A percentile compares a stretch with the other conserved stretches of the same genome.
phyloP scores from a whole-genome alignment of 768 basidiomycete species.

The Pulveroboletus ravenelii region DNA sequence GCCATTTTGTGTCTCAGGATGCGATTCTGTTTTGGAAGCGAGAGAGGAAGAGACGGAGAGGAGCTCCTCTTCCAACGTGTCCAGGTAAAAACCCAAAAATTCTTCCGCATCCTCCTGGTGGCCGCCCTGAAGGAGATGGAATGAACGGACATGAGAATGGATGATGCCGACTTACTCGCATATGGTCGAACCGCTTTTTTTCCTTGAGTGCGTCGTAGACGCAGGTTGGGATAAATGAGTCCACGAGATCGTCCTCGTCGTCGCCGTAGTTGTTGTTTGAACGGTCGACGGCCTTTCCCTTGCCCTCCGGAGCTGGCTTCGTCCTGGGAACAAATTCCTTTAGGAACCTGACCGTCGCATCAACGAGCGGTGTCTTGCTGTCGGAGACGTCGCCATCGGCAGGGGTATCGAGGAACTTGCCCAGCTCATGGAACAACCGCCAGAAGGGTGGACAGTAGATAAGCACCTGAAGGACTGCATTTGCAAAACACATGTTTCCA shows the following conservation, averaged over 20 bases:
- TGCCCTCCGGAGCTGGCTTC: slow-evolving; percentile 23
- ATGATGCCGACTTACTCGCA: slow-evolving; percentile 59
- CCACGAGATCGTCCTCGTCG: slow-evolving; percentile 48
- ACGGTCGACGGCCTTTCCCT: slow-evolving; percentile 40
- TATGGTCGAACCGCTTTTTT: slow-evolving; percentile 89
- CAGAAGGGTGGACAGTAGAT: slow-evolving; percentile 88
- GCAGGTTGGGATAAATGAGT: slow-evolving; percentile 79
- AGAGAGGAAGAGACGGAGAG: slow-evolving; percentile 57
- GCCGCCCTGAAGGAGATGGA: slow-evolving; percentile 51
- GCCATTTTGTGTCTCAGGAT: slow-evolving; percentile 7
- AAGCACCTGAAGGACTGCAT: slow-evolving; percentile 86
- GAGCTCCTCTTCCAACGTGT: slow-evolving; percentile 91
- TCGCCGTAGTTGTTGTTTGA: slow-evolving; percentile 22
- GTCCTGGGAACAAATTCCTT: slow-evolving; percentile 57
- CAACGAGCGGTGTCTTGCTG: slow-evolving; percentile 51
- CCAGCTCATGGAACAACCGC: slow-evolving; percentile 68
- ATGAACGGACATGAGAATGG: background rate
- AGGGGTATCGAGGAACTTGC: slow-evolving; percentile 40
- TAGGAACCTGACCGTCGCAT: slow-evolving; percentile 70
- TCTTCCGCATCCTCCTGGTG: slow-evolving; percentile 99
- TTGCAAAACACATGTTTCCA: slow-evolving; percentile 98
- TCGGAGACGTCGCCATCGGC: slow-evolving; percentile 23
- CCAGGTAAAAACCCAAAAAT: slow-evolving; percentile 95
- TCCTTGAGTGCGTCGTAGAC: slow-evolving; percentile 92
- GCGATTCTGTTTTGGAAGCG: slow-evolving; percentile 33